These are phyloP conservation scores for Ustilago nuda DNA, from an alignment of 1,284 basidiomycete species.

Conservation along the genomic window DNA sequence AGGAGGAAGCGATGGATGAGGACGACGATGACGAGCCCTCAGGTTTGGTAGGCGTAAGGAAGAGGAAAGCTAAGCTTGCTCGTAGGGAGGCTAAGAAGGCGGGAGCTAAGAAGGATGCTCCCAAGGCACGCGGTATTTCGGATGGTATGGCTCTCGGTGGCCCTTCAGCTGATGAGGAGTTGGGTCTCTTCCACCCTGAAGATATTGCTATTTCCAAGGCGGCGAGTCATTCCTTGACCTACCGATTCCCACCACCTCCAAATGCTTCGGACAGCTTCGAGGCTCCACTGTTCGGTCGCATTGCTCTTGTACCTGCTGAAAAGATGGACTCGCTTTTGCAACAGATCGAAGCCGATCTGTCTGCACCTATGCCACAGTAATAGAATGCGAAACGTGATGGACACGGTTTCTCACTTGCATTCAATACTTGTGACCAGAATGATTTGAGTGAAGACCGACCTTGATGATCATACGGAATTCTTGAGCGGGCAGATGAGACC, in stretches of 20 bases:
- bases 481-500: background rate
- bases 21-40: slow-evolving; percentile 58
- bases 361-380: slow-evolving; percentile 27
- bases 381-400: background rate
- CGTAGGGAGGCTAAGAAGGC: slow-evolving; percentile 50
- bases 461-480: no score
- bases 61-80: slow-evolving; percentile 48
- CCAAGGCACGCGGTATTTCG: slow-evolving; percentile 36
- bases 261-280: slow-evolving; percentile 64
- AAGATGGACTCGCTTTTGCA: slow-evolving; percentile 45
- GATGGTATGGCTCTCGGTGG: slow-evolving; percentile 33
- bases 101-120: slow-evolving; percentile 45
- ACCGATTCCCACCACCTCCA: slow-evolving; percentile 63
- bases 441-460: no score
- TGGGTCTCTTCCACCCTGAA: slow-evolving; percentile 66
- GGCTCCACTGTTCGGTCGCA: slow-evolving; percentile 61
- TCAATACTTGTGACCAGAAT: background rate
- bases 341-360: slow-evolving; percentile 41
- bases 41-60: slow-evolving; percentile 57
- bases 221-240: slow-evolving; percentile 59
- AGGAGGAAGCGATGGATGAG: slow-evolving; percentile 62
- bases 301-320: slow-evolving; percentile 55
- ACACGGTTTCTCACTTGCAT: background rate
- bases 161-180: slow-evolving; percentile 40
- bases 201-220: slow-evolving; percentile 58